Conservation (phyloP, 441 rosid species). For the Isatis lusitanica region DNA sequence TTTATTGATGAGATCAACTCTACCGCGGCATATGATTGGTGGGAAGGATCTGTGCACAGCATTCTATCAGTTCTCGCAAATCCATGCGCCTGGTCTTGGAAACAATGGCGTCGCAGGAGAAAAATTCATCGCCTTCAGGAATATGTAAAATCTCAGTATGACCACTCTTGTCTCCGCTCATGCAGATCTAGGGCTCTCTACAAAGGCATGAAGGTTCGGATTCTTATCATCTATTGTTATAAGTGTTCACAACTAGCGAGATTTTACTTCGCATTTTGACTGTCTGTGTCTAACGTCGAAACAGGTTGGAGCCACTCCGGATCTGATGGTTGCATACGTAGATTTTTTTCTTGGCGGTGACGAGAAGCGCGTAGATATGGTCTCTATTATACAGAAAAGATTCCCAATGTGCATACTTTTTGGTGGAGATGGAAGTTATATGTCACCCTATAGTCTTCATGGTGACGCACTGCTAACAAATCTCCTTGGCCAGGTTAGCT, state of each 20-base stretch:
- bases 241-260: slow-evolving; percentile 5
- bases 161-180: slow-evolving; percentile 97
- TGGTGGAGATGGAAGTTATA: slow-evolving; percentile 97
- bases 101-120: slow-evolving; percentile 89
- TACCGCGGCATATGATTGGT: slow-evolving; percentile 97
- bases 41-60: slow-evolving; percentile 97
- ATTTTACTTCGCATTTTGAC: background rate
- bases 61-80: slow-evolving; percentile 88
- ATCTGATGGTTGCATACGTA: slow-evolving; percentile 90
- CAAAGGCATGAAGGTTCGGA: slow-evolving; percentile 95
- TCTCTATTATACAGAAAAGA: slow-evolving; percentile 82
- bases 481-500: slow-evolving; percentile 92
- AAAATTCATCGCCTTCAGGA: slow-evolving; percentile 91
- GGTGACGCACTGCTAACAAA: slow-evolving; percentile 78
- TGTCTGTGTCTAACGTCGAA: slow-evolving; percentile 28
- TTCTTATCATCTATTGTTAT: slow-evolving; percentile 19
- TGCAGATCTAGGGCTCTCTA: slow-evolving; percentile 97
- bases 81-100: slow-evolving; percentile 99
- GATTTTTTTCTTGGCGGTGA: slow-evolving; percentile 99
- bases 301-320: slow-evolving; percentile 97
- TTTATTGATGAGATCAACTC: slow-evolving; percentile 96
- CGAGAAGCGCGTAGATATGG: slow-evolving; percentile 96
- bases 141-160: slow-evolving; percentile 93
- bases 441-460: slow-evolving; percentile 91
- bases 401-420: slow-evolving; percentile 97